phyloP scores from a whole-genome alignment of 2,329 filamentous ascomycete species.

The Stagonosporopsis rhizophila region DNA sequence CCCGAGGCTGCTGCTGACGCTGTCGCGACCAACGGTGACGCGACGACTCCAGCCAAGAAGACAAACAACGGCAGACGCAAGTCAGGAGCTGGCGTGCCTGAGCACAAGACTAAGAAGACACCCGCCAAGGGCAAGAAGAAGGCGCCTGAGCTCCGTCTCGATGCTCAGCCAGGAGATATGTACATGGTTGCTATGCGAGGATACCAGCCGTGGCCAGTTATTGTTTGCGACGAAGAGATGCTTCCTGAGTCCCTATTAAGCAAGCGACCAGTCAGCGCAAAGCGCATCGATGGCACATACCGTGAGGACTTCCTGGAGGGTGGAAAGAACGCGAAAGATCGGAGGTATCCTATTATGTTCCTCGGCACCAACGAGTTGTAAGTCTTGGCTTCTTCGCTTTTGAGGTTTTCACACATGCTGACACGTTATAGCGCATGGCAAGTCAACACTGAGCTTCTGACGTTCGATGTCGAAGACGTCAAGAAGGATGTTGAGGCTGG shows the following conservation, averaged over 20 bases:
- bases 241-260: constrained; percentile 79
- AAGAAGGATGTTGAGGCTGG: constrained; percentile 72
- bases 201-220: constrained; percentile 91
- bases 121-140: constrained; percentile 82
- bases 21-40: constrained; percentile 56
- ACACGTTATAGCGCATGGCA: constrained; percentile 78
- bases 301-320: constrained; percentile 86
- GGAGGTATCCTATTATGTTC: constrained; percentile 95
- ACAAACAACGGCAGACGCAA: constrained; percentile 65
- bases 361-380: constrained; percentile 96
- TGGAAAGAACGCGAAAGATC: constrained; percentile 82
- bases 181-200: constrained; percentile 95
- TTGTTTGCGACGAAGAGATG: constrained; percentile 95
- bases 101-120: constrained; percentile 73
- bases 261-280: constrained; percentile 82
- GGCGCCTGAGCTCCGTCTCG: constrained; percentile 68
- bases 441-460: constrained; percentile 79
- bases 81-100: constrained; percentile 69
- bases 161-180: constrained; percentile 89
- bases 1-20: constrained; percentile 44
- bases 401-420: constrained; percentile 8
- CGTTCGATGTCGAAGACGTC: constrained; percentile 77
- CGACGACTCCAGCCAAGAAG: constrained; percentile 43
- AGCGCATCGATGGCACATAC: constrained; percentile 82
- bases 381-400: constrained; percentile 54